Evolutionary conservation across 2,329 filamentous ascomycete species (phyloP).

Genomic region (Pestalotiopsis sp.): DNA sequence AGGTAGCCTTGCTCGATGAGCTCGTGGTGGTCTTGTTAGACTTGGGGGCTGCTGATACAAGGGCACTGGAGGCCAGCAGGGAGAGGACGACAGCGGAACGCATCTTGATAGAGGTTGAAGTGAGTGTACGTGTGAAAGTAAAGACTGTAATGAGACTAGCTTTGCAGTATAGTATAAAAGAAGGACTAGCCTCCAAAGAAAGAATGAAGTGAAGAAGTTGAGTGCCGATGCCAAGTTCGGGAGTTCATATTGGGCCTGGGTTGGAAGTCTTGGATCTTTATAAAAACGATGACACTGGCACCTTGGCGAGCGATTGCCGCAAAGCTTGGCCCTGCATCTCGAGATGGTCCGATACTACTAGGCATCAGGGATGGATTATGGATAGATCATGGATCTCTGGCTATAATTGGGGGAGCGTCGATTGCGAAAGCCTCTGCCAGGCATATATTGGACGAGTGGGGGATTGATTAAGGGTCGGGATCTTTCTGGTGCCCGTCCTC

Average conservation of each 20-base stretch:
- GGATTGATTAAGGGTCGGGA: neutral
- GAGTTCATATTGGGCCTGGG: neutral
- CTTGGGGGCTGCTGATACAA: constrained; percentile 8
- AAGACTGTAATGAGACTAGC: neutral
- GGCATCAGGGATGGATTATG: neutral
- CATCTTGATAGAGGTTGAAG: neutral
- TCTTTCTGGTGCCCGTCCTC: neutral
- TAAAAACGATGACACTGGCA: neutral
- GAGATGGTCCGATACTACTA: no score
- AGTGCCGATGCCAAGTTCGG: constrained; percentile 1
- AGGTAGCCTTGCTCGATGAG: neutral
- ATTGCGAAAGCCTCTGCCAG: constrained; percentile 7
- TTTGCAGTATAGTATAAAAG: neutral
- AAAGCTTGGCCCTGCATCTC: constrained; percentile 2
- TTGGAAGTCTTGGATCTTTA: neutral
- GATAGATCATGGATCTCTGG: neutral
- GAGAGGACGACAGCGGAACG: neutral
- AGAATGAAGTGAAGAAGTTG: constrained; percentile 9
- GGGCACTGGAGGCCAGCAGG: constrained; percentile 6
- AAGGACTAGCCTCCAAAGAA: constrained; percentile 11
- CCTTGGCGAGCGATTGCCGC: neutral
- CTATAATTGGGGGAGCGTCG: constrained; percentile 6
- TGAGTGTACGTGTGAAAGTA: neutral
- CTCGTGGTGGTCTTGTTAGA: neutral
- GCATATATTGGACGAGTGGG: constrained; percentile 8